Evolutionary conservation across 2,329 filamentous ascomycete genomes (phyloP), one percentile per base, ranked within the genome.

Genomic region (Microdochium paspali): DNA sequence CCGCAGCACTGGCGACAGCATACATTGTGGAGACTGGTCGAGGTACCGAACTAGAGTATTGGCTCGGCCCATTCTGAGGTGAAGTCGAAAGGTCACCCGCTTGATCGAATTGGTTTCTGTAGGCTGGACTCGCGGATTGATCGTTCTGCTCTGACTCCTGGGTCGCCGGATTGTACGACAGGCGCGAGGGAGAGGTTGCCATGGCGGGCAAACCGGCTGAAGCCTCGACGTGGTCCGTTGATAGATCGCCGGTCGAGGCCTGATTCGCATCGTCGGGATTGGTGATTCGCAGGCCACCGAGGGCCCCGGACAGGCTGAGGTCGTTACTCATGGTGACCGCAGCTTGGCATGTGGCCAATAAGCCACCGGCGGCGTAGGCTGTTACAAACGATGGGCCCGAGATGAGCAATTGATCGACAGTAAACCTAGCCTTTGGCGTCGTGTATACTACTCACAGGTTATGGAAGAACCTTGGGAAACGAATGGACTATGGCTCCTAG

Each of bases 271-370:
- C 82, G 70, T 96, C 90, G 47, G 91, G 91, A 67, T 97, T 98
- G 59, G 93, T 91, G 66, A 98, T 97, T 66, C 91, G 88, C 67
- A 98, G 75, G 60, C 91, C 91, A 61, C 93, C 93, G 61, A 97
- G 78, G 61, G 89, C 88, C 71, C 90, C 87, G 62, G 90, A 93
- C 56, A 97, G 81, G 69, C 87, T 95, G 65, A 95, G 72, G 73
- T 95, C 90, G 68, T 87, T 88, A 71, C 90, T 88, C 90, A 96
- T 96, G 66, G 63, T 76, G 42, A 21, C 53, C 42, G 44, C 26
- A 18, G 42, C 31, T 47, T 46, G 46, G 35, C 48, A 47, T 47
- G 30, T 39, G 42, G 35, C 40, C n/a, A n/a, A n/a, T n/a, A n/a
- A n/a, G n/a, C n/a, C n/a, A n/a, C n/a, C n/a, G n/a, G n/a, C n/a